Percentiles rank a stretch among this genome's conserved stretches.
Conservation (phyloP, 2,329 filamentous ascomycete genomes). For the Ceratocystis cacaofunesta region DNA sequence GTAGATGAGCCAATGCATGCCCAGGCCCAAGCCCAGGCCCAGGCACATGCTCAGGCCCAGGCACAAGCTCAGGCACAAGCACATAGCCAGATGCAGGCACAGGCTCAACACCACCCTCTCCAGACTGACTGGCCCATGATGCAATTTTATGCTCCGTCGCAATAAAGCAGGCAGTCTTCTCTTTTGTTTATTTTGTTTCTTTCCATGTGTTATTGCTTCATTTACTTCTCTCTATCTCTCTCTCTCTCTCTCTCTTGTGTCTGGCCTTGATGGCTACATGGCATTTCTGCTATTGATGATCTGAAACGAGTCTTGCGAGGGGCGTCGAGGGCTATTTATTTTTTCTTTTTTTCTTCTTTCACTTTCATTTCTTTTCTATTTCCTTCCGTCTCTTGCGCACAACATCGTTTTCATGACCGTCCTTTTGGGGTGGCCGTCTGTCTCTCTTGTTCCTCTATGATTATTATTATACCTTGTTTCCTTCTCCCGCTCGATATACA, state of each 20-base stretch:
- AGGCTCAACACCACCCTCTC: constrained; percentile 18
- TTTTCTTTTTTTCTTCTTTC: constrained; percentile 1
- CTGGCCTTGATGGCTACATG: not conserved
- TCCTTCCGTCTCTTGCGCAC: constrained; percentile 1
- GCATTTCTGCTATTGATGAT: not conserved
- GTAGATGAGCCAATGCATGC: constrained; percentile 21
- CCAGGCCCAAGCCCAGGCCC: constrained; percentile 2
- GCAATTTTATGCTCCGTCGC: constrained; percentile 18
- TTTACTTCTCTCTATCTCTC: not conserved
- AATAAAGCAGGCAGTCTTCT: not conserved
- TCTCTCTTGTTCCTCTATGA: not conserved
- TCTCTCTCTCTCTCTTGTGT: not conserved
- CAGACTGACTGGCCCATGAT: constrained; percentile 21
- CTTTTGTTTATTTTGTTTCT: not conserved
- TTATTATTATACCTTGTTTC: not conserved
- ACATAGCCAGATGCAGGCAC: constrained; percentile 12
- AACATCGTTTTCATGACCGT: not conserved
- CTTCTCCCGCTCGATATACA: not conserved
- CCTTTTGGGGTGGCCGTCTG: not conserved
- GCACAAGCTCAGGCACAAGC: not conserved
- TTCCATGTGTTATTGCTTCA: not conserved
- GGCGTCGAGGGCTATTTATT: not conserved
- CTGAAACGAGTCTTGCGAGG: constrained; percentile 2
- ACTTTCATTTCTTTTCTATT: not conserved
- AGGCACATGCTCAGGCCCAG: constrained; percentile 7